A percentile compares a stretch with the other conserved stretches of the same genome.
These are phyloP conservation scores for Heracleum sosnowskyi DNA, from an alignment of 129 eudicot genomes.

Conservation along the genomic window DNA sequence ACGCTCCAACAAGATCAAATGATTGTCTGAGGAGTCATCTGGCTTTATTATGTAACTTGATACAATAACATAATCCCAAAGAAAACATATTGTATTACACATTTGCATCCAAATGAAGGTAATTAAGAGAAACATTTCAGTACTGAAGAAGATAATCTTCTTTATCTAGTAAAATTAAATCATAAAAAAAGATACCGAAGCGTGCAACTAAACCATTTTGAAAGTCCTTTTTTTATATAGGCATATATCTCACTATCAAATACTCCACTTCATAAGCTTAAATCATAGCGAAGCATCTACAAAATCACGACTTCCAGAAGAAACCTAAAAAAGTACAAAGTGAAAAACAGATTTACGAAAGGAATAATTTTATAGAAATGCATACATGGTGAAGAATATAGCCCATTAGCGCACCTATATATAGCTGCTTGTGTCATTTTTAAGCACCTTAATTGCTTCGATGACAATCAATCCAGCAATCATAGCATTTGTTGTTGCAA, in stretches of 20 bases:
- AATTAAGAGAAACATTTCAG: background rate
- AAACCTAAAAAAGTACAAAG: background rate
- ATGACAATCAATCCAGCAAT: constrained; percentile 94
- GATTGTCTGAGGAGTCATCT: background rate
- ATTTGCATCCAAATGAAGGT: background rate
- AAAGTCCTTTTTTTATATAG: background rate
- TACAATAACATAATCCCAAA: background rate
- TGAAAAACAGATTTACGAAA: background rate
- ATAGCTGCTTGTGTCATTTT: constrained; percentile 56
- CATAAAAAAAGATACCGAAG: background rate
- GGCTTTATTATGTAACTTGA: background rate
- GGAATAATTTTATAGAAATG: background rate
- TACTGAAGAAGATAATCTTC: background rate
- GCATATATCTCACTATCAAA: background rate
- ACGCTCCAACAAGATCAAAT: background rate
- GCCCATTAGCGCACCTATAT: constrained; percentile 63
- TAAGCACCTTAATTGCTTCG: constrained; percentile 89
- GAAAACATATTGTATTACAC: too few species aligned
- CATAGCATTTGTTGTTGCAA: constrained; percentile 97
- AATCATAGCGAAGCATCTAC: background rate
- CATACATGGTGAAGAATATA: constrained; percentile 4
- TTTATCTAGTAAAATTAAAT: background rate
- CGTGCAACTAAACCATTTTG: background rate
- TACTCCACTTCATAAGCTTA: constrained; percentile 1
- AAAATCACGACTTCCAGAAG: background rate